Evolutionary conservation across 352 stramenopile genomes (phyloP), one percentile per base, ranked within the genome.

Genomic region (Phytopythium mirpurense): DNA sequence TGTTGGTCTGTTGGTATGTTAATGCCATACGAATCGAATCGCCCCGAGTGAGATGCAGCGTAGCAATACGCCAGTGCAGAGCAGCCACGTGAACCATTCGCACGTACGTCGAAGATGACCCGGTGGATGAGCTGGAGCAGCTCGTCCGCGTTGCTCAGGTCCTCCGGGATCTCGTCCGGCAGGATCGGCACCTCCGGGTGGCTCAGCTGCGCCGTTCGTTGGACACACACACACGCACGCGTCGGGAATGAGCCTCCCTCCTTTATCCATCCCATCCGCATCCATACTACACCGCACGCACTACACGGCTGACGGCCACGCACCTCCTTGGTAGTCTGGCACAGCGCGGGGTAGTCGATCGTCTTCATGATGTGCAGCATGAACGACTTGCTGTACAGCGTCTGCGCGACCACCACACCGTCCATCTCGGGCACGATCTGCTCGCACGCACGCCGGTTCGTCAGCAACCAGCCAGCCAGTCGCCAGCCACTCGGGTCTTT

Each of bases 1-100:
- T 90, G 54, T 90, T 90, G 21, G 79, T 90, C 83, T 93, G 47
- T n/a, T n/a, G n/a, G n/a, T n/a, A n/a, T n/a, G n/a, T n/a, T n/a
- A n/a, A n/a, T n/a, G n/a, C n/a, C n/a, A n/a, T n/a, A n/a, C n/a
- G n/a, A n/a, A n/a, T n/a, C n/a, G n/a, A n/a, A n/a, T n/a, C n/a
- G n/a, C n/a, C n/a, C n/a, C n/a, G n/a, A n/a, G 34, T 51, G 18
- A 51, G 24, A 23, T 9, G 14, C 16, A 41, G 2, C 18, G 9
- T 37, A 18, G 9, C 7, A 6, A 12, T 34, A 24, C 4, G 42
- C 14, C 42, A 35, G 31, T 6, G 5, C 21, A 16, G 5, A 27
- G 3, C 9, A 40, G 43, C n/a, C n/a, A n/a, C n/a, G n/a, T n/a
- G n/a, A n/a, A n/a, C n/a, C n/a, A n/a, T n/a, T n/a, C n/a, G 29